Conservation (phyloP, 805 yeast genomes). For the Lipomyces starkeyi region DNA sequence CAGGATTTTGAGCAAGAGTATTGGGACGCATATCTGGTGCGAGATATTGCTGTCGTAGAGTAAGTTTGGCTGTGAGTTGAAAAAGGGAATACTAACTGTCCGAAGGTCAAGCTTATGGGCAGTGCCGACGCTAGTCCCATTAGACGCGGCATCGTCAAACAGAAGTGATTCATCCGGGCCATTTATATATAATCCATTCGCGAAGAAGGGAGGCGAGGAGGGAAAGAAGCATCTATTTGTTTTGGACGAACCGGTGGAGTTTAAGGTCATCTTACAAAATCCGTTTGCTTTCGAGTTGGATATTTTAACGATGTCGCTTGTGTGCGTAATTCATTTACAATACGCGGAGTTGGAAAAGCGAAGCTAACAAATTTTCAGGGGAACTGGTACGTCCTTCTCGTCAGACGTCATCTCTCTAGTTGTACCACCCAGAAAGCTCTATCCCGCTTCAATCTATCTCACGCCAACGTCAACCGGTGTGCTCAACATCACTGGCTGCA, state of each 20-base stretch:
- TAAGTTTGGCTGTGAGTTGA: background rate
- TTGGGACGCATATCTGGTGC: slow-evolving; percentile 75
- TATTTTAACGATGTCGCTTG: slow-evolving; percentile 46
- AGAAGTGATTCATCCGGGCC: slow-evolving; percentile 44
- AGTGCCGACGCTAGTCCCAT: slow-evolving; percentile 16
- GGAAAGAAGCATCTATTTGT: slow-evolving; percentile 50
- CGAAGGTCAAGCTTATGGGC: slow-evolving; percentile 34
- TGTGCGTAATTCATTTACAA: slow-evolving; percentile 46
- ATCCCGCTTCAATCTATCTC: slow-evolving; percentile 30
- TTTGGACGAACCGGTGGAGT: slow-evolving; percentile 67
- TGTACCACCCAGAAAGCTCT: slow-evolving; percentile 31
- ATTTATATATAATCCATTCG: slow-evolving; percentile 65
- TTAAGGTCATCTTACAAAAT: slow-evolving; percentile 68
- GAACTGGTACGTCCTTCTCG: slow-evolving; percentile 38
- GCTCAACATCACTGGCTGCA: slow-evolving; percentile 58
- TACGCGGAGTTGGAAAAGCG: slow-evolving; percentile 45
- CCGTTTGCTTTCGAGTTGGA: slow-evolving; percentile 79
- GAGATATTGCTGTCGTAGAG: slow-evolving; percentile 53
- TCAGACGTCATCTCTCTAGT: slow-evolving; percentile 31
- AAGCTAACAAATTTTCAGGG: slow-evolving; percentile 44
- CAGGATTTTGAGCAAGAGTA: slow-evolving; percentile 49
- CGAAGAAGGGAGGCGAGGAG: slow-evolving; percentile 40
- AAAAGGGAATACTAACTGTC: background rate
- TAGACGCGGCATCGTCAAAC: background rate
- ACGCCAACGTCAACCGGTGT: slow-evolving; percentile 50